These are phyloP conservation scores for Camellia lanceoleosa DNA, from an alignment of 148 eudicot species.

Conservation along the genomic window DNA sequence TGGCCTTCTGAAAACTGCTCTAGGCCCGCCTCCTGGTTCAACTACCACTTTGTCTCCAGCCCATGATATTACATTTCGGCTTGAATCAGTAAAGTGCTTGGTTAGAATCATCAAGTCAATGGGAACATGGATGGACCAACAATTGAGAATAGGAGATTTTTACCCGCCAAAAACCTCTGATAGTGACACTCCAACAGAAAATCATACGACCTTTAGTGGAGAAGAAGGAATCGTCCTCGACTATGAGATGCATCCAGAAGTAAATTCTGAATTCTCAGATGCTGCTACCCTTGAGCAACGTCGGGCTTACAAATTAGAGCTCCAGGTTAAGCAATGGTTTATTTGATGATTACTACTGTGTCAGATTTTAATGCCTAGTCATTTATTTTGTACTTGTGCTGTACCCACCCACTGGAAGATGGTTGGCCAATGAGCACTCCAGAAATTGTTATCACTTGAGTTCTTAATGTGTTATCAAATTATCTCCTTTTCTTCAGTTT, in stretches of 20 bases:
- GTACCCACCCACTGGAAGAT: constrained; percentile 2
- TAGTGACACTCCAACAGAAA: constrained; percentile 45
- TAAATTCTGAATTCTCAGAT: constrained; percentile 64
- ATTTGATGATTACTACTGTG: not conserved
- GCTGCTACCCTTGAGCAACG: constrained; percentile 96
- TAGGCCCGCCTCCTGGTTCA: constrained; percentile 96
- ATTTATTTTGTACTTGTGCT: constrained; percentile 1
- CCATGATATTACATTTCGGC: constrained; percentile 83
- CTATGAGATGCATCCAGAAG: constrained; percentile 68
- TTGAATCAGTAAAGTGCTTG: constrained; percentile 91
- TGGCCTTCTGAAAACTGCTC: constrained; percentile 96
- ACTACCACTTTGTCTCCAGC: constrained; percentile 75
- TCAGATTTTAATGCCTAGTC: not conserved
- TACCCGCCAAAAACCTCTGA: constrained; percentile 45
- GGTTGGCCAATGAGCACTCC: not conserved
- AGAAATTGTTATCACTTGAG: not conserved
- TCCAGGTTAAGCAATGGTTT: constrained; percentile 55
- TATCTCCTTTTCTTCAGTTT: constrained; percentile 1
- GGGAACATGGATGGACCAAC: constrained; percentile 98
- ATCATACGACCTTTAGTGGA: constrained; percentile 36
- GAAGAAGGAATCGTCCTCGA: constrained; percentile 69
- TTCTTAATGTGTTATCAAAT: not conserved
- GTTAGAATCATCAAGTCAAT: constrained; percentile 81
- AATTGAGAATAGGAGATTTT: constrained; percentile 65
- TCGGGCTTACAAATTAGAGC: constrained; percentile 80